Evolutionary conservation across 1,139 yeast genomes (phyloP), one percentile per base, ranked within the genome.

Genomic region (Yamadazyma triangularis): DNA sequence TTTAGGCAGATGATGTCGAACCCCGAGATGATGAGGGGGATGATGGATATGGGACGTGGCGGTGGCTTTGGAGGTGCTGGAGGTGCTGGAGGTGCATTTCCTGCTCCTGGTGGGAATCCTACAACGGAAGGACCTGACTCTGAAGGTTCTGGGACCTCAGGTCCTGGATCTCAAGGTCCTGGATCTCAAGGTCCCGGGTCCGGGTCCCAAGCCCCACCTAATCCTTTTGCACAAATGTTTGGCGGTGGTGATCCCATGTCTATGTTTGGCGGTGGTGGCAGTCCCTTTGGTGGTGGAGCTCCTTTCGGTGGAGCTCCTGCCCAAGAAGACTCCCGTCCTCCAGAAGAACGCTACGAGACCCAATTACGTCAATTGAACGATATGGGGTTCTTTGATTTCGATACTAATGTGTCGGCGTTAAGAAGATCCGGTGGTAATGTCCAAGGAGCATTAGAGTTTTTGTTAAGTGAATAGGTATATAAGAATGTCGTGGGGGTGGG

Each of bases 351-450:
- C 40, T 91, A 82, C 58, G 96, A 85, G 54, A 55, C 69, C n/a
- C 97, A 91, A 55, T 68, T 91, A 48, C 77, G 95, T 51, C 97
- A 89, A 56, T 73, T 91, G 54, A 91, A 91, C 55, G 98, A 91
- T 53, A 86, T 91, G 82, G 98, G 98, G 2, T 91, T 91, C 62
- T 79, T 76, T 45, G 97, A 91, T 47, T 91, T 89, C 51, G 97
- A 91, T 45, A 73, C 86, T 46, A 91, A 91, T 51, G 88, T 91
- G 13, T 80, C 80, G 15, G 97, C 97, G 1, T 70, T 91, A 49
- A 78, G 96, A 64, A 78, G 97, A 60, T 78, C 93, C 35, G 97
- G 97, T 15, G 98, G 98, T 9, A 85, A 89, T 45, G 97, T 91
- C 13, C 96, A 91, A 59, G 97, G 97, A 25, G 98, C 98, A 10